Percentiles rank a stretch among this genome's conserved stretches.
These are phyloP conservation scores for Encephalitozoon intestinalis DNA, from an alignment of 371 early-diverging fungal genomes.

Conservation along the genomic window DNA sequence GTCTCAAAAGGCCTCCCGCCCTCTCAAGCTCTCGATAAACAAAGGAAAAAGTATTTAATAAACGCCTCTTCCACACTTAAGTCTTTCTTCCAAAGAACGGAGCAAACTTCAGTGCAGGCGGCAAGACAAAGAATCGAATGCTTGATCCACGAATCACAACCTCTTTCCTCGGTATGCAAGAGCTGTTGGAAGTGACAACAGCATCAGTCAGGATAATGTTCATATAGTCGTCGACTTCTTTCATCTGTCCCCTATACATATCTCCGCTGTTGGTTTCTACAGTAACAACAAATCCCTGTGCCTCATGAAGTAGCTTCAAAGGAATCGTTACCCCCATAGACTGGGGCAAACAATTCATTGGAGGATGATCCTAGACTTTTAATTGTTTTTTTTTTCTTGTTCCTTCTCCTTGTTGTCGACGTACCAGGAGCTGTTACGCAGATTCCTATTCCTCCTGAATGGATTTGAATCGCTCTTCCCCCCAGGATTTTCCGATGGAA, in stretches of 20 bases:
- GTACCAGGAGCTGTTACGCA: not conserved
- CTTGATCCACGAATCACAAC: conserved; percentile 87
- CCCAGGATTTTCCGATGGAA: not conserved
- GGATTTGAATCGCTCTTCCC: not conserved
- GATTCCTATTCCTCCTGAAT: not conserved
- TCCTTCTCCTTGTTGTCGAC: not conserved
- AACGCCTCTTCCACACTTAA: not conserved
- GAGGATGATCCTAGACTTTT: conserved; percentile 61
- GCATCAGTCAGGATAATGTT: conserved; percentile 83
- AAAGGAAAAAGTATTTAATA: conserved; percentile 2
- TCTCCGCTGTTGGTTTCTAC: conserved; percentile 82
- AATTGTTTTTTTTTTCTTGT: not conserved
- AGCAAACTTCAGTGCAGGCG: conserved; percentile 91
- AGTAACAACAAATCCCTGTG: conserved; percentile 82
- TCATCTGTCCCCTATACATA: conserved; percentile 79
- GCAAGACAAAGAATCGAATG: conserved; percentile 83
- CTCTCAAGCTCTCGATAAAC: not conserved
- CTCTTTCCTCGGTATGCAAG: conserved; percentile 78
- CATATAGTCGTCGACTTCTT: conserved; percentile 94
- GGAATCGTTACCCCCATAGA: conserved; percentile 63
- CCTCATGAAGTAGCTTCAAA: conserved; percentile 79
- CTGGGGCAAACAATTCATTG: conserved; percentile 80
- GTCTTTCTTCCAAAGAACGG: conserved; percentile 69
- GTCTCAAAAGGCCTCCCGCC: not conserved
- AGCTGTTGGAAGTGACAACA: conserved; percentile 77